Evolutionary conservation across 495 filamentous ascomycete species (phyloP), one percentile per base, ranked within the genome.

Genomic region (Venustampulla echinocandica): DNA sequence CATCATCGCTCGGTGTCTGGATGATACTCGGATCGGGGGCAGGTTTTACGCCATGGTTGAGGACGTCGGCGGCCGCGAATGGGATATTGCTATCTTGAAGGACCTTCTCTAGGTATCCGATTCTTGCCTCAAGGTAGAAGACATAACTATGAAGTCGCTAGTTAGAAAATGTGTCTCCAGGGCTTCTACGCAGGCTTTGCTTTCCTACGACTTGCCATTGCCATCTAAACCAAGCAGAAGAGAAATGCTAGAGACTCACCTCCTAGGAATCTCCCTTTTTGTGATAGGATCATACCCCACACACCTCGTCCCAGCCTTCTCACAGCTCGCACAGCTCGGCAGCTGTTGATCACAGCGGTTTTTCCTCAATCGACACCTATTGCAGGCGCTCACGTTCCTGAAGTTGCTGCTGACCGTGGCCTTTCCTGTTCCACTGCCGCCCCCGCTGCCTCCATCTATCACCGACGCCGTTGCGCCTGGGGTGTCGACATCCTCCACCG

Each of bases 271-370:
- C 60, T 95, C 87, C 61, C 84, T 74, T 71, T 95, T 95, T 14
- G 86, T 94, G 55, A 96, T 93, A 17, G 89, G 90, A 61, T 97
- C 90, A 60, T 93, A 96, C 30, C 90, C 90, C 36, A 95, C 87
- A 59, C 90, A 96, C 55, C 82, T 82, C 24, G 90, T 84, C 53
- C 76, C 73, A 11, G 86, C 89, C 67, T 95, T 96, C 61, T 88
- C 87, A 62, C 90, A 97, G 47, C 84, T 81, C 37, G 85, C 78
- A 64, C 90, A 97, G 42, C 84, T 84, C 19, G 90, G 90, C 38
- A 97, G 74, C 36, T 81, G 79, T 69, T 95, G 90, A 60, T 97
- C 90, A 59, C 90, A 97, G 21, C 89, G 77, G 57, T 97, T 95
- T 67, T 97, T 97, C 53, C 90, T 79, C 52, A 90, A 66, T 10